Conservation (phyloP, 2,329 filamentous ascomycete species). For the Aschersonia sp. region DNA sequence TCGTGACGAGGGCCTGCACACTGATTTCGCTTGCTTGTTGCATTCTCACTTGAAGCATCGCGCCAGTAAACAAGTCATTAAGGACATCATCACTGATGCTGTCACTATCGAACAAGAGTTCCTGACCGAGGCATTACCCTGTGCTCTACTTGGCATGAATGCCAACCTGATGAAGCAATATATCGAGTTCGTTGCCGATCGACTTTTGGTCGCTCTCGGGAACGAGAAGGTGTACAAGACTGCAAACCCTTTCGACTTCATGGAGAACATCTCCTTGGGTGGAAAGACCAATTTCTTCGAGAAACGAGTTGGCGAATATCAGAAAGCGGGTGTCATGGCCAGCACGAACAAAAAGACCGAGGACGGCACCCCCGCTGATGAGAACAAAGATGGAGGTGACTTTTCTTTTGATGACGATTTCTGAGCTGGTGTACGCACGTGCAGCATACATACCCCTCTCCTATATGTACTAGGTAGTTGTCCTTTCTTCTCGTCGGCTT, state of each 20-base stretch:
- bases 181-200: constrained; percentile 98
- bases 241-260: constrained; percentile 97
- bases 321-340: constrained; percentile 97
- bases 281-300: constrained; percentile 99
- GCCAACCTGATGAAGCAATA: constrained; percentile 96
- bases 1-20: constrained; percentile 97
- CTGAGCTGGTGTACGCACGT: constrained; percentile 32
- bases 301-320: constrained; percentile 98
- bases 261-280: constrained; percentile 98
- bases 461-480: constrained; percentile 8
- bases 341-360: constrained; percentile 63
- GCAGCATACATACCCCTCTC: constrained; percentile 3
- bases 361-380: constrained; percentile 25
- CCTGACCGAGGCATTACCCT: constrained; percentile 86
- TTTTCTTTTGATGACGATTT: constrained; percentile 97
- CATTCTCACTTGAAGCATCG: constrained; percentile 96
- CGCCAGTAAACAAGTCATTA: constrained; percentile 65
- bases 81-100: constrained; percentile 86
- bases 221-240: constrained; percentile 89
- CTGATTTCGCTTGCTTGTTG: constrained; percentile 92
- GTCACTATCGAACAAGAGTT: constrained; percentile 96
- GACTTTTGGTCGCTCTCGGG: constrained; percentile 80
- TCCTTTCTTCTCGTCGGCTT: not conserved
- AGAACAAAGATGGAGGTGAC: constrained; percentile 53
- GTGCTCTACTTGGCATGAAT: constrained; percentile 94